Conservation (phyloP, 1,284 basidiomycete species). For the Apiotrichum akiyoshidainum region DNA sequence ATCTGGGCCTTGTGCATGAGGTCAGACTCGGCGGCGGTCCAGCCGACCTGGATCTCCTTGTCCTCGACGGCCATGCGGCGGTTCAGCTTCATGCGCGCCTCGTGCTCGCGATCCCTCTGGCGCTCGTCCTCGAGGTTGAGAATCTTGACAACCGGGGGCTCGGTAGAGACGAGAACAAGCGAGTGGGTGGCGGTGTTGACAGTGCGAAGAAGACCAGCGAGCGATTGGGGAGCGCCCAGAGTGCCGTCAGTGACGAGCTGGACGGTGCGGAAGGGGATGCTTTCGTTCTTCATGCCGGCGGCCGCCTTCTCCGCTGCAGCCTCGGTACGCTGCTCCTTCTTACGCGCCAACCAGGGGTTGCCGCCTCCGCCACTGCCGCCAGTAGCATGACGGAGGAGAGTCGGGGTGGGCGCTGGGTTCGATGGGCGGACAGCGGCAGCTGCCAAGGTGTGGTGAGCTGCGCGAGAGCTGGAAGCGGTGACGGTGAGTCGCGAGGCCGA, state of each 20-base stretch:
- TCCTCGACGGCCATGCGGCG: conserved; percentile 37
- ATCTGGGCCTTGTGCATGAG: conserved; percentile 38
- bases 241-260: conserved; percentile 33
- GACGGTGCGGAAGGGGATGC: conserved; percentile 40
- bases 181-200: conserved; percentile 23
- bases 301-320: background rate
- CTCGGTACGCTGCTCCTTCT: background rate
- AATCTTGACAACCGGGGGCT: conserved; percentile 41
- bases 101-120: conserved; percentile 24
- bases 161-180: conserved; percentile 27
- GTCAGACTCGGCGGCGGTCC: conserved; percentile 41
- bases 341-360: background rate
- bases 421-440: background rate
- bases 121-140: conserved; percentile 28
- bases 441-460: no score
- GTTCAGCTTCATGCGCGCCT: conserved; percentile 26
- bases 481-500: no score
- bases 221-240: conserved; percentile 23
- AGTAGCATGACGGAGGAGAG: background rate
- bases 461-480: no score
- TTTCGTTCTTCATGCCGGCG: conserved; percentile 5
- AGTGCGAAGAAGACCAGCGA: conserved; percentile 21
- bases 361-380: background rate
- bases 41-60: conserved; percentile 46
- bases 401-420: background rate